These are phyloP conservation scores for Tuber calosporum DNA, from an alignment of 495 filamentous ascomycete genomes.

Conservation along the genomic window DNA sequence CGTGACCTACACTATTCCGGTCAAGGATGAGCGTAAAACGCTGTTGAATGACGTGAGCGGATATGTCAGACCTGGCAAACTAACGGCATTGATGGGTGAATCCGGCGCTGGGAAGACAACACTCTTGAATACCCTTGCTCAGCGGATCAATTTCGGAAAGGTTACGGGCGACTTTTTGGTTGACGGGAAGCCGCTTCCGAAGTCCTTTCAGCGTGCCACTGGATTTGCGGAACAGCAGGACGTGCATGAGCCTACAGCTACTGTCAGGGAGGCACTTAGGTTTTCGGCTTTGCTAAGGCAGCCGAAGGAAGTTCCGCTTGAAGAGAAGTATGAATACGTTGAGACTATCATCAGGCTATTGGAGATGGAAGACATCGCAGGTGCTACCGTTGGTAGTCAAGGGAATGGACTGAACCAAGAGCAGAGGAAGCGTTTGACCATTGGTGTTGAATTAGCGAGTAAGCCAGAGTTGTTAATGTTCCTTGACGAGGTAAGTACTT, in stretches of 20 bases:
- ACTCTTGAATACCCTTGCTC: constrained; percentile 51
- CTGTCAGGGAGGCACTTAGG: constrained; percentile 56
- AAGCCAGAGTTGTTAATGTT: constrained; percentile 66
- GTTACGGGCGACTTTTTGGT: constrained; percentile 51
- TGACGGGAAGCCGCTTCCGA: constrained; percentile 46
- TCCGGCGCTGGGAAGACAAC: constrained; percentile 50
- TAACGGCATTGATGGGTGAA: constrained; percentile 58
- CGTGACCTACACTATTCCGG: constrained; percentile 67
- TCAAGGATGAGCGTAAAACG: constrained; percentile 52
- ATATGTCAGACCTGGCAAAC: constrained; percentile 61
- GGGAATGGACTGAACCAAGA: constrained; percentile 54
- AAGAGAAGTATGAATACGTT: constrained; percentile 57
- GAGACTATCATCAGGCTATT: constrained; percentile 54
- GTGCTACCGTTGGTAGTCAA: constrained; percentile 50
- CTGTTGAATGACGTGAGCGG: constrained; percentile 60
- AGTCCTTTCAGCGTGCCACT: constrained; percentile 45
- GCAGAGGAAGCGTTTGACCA: constrained; percentile 59
- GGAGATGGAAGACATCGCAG: constrained; percentile 53
- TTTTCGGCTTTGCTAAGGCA: constrained; percentile 57
- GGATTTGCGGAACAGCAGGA: constrained; percentile 59
- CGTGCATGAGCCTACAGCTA: constrained; percentile 53
- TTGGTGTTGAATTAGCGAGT: constrained; percentile 61
- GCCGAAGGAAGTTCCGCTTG: constrained; percentile 46
- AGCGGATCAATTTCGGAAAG: constrained; percentile 51
- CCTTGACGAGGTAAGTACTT: constrained; percentile 53